Conservation (phyloP, 352 stramenopile species). For the Thalassiosira oceanica region DNA sequence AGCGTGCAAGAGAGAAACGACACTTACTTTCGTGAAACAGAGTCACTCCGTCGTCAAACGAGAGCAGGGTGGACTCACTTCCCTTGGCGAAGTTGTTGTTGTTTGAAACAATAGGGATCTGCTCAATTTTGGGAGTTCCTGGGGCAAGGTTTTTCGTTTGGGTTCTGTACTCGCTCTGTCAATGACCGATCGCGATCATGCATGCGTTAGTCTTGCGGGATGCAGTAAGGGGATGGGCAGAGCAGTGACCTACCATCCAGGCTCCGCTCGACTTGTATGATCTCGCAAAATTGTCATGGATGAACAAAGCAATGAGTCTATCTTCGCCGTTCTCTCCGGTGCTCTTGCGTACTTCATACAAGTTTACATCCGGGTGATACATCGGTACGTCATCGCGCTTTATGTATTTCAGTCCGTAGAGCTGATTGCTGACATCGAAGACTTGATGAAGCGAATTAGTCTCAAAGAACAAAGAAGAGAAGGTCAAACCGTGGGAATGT, state of each 20-base stretch:
- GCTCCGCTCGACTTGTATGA: conserved; percentile 66
- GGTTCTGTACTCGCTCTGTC: conserved; percentile 67
- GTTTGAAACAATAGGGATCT: conserved; percentile 79
- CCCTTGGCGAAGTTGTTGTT: conserved; percentile 83
- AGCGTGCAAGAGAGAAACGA: not conserved
- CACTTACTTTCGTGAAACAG: conserved; percentile 76
- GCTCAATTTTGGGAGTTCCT: conserved; percentile 42
- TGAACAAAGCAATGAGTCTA: conserved; percentile 73
- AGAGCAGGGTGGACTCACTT: conserved; percentile 59
- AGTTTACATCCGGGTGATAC: conserved; percentile 72
- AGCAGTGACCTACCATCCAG: too few species aligned
- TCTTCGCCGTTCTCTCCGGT: conserved; percentile 30
- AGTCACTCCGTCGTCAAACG: conserved; percentile 75
- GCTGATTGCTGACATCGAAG: conserved; percentile 58
- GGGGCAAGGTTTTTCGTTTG: conserved; percentile 68
- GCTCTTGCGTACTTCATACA: conserved; percentile 63
- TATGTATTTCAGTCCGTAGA: conserved; percentile 69
- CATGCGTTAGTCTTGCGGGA: too few species aligned
- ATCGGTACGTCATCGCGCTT: conserved; percentile 42
- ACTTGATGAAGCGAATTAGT: too few species aligned
- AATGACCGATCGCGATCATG: too few species aligned
- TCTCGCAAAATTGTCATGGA: conserved; percentile 80
- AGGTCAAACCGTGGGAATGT: too few species aligned
- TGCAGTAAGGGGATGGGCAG: too few species aligned
- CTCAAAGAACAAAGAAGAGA: too few species aligned